These are phyloP conservation scores for Blepharisma japonicum DNA, from an alignment of 73 alveolate species.

Conservation along the genomic window DNA sequence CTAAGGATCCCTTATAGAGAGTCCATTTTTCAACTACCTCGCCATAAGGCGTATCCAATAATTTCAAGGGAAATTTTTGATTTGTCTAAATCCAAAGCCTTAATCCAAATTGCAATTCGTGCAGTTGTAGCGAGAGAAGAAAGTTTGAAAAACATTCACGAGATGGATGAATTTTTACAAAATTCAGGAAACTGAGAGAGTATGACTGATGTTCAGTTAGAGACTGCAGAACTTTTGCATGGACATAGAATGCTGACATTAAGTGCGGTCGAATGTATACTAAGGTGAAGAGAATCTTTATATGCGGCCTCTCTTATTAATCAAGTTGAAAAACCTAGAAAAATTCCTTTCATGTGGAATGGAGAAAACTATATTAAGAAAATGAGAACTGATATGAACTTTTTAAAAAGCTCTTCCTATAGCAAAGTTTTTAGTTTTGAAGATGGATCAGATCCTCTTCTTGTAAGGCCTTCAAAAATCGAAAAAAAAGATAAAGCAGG, in stretches of 20 bases:
- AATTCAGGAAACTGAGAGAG: not conserved
- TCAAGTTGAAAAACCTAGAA: not conserved
- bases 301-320: not conserved
- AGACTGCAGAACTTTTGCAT: conserved; percentile 13
- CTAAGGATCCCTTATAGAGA: not conserved
- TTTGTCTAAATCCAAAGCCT: not conserved
- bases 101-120: not conserved
- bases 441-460: not conserved
- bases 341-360: not conserved
- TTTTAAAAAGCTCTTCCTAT: not conserved
- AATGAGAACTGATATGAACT: conserved; percentile 7
- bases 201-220: conserved; percentile 7
- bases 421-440: not conserved
- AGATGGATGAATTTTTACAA: not conserved
- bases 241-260: conserved; percentile 17
- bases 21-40: not conserved
- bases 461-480: conserved; percentile 16
- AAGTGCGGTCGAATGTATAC: not conserved
- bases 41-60: conserved; percentile 5
- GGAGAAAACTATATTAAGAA: not conserved
- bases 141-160: not conserved
- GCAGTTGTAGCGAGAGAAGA: not conserved
- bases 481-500: not conserved
- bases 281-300: not conserved
- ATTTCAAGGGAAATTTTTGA: conserved; percentile 18